Evolutionary conservation across 352 stramenopile species (phyloP).

Genomic region (Halophytophthora batemanensis): DNA sequence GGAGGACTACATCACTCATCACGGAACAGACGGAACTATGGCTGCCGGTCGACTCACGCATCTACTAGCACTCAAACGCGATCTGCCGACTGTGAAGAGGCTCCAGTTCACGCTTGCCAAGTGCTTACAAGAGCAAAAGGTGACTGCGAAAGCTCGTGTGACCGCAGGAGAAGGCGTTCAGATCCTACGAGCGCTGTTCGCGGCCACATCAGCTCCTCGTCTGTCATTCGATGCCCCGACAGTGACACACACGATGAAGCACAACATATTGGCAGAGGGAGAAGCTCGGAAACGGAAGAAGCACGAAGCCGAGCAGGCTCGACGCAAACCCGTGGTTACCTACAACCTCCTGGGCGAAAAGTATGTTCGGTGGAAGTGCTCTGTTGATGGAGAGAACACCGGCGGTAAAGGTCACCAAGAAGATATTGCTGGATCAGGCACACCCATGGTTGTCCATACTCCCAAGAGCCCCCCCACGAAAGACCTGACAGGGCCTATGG

Average conservation of each 20-base stretch:
- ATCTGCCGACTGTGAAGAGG: slow-evolving; percentile 29
- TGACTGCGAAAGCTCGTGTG: slow-evolving; percentile 22
- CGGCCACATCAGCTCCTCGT: slow-evolving; percentile 4
- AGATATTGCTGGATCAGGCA: slow-evolving; percentile 9
- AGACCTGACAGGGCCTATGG: not conserved
- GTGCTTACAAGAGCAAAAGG: slow-evolving; percentile 27
- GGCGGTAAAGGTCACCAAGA: slow-evolving; percentile 2
- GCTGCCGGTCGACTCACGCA: slow-evolving; percentile 33
- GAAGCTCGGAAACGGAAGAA: slow-evolving; percentile 19
- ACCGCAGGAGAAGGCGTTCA: slow-evolving; percentile 22
- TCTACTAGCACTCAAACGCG: slow-evolving; percentile 34
- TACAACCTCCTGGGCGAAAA: slow-evolving; percentile 76
- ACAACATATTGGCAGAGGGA: slow-evolving; percentile 7
- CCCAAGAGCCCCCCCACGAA: slow-evolving; percentile 13
- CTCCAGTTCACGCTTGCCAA: slow-evolving; percentile 30
- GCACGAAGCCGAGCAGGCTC: slow-evolving; percentile 18
- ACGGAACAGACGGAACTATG: slow-evolving; percentile 35
- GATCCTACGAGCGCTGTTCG: slow-evolving; percentile 19
- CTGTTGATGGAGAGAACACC: slow-evolving; percentile 1
- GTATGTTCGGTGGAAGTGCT: slow-evolving; percentile 44
- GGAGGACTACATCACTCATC: slow-evolving; percentile 35
- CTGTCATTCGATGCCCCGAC: slow-evolving; percentile 13
- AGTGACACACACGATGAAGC: slow-evolving; percentile 7
- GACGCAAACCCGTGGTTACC: slow-evolving; percentile 40
- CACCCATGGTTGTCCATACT: slow-evolving; percentile 14